Evolutionary conservation across 495 filamentous ascomycete genomes (phyloP), one percentile per base, ranked within the genome.

Genomic region (Collariella sp.): DNA sequence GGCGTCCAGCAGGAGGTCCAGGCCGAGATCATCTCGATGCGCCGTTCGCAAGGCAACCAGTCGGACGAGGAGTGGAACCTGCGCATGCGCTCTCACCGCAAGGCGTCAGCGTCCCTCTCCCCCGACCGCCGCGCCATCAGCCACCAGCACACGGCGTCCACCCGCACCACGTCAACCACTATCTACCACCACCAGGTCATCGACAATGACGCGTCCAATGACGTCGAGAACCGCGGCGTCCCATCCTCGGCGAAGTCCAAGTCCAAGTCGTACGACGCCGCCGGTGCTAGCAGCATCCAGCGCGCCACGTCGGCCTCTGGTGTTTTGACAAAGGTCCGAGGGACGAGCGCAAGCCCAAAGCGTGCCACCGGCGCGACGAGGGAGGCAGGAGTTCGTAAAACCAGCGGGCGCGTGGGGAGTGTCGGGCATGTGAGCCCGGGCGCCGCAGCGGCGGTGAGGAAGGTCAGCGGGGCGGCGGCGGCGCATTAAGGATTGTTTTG

Each of bases 321-420:
- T 19, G 81, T 94, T 15, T 77, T 84, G 44, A 77, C 76, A 56
- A 96, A 96, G 76, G 76, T 86, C 44, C 79, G 91, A 34, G 77
- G 83, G 1, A 84, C 79, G 62, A 84, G 81, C 26, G 47, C 39
- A 46, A 78, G 71, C 51, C 70, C 67, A 80, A 66, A 82, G 59
- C 72, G 77, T 59, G 72, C 77, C 72, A 75, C 70, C 45, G 57
- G 73, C 70, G 52, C 77, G 79, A 63, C 73, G 77, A 57, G 61
- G 16, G 63, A 64, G 50, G 76, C 75, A 23, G 88, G 88, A 13
- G 84, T 96, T 22, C 81, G 91, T 50, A 98, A 98, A 74, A 85
- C 86, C 6, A 96, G 90, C 67, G 89, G 89, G n/a, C 81, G 91
- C 9, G 78, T 96, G n/a, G 89, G 89, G 7, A 95, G 91, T 64